Base-by-base conservation (phyloP, 2,329 filamentous ascomycete genomes). In the Trichoderma brevicompactum region DNA sequence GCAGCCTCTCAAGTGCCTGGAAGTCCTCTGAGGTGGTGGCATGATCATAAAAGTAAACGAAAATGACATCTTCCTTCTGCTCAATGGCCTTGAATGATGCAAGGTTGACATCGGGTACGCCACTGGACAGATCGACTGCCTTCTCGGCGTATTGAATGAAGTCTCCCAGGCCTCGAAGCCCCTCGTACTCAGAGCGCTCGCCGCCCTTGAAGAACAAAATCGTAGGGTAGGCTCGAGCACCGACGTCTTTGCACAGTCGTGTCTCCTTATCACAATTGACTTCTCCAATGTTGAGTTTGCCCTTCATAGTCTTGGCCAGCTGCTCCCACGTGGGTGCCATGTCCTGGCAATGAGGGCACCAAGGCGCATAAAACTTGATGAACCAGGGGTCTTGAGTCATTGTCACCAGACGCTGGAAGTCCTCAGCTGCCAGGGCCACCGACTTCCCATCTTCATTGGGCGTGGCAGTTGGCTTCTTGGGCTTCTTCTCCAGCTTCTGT, bases 341-440 rank as follows among this genome's bases (percentile, higher is more conserved):
- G 43, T 92, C 92, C 79, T 97, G 92, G 78, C 96, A 99, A 79
- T 99, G 95, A 71, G 89, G 88, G 77, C 95, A 99, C 95, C 94
- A 98, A 6, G 95, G 96, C 17, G 92, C 94, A 76, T 97, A 98
- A 76, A 99, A 98, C 78, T 99, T 99, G 83, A 99, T 88, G 74
- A 99, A 97, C 95, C 95, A 99, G 6, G 94, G 90, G 68, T 98
- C 93, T 69, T 91, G 87, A 0, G 92, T 93, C 75, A 89, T 91
- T 3, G 92, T 96, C 53, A 99, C 94, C 43, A 90, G 82, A 65
- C 86, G 88, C 75, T 96, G 90, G 80, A 99, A 99, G 68, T 83
- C 92, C 74, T 97, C 93, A 0, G 91, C 89, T 2, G 88, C 93
- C 60, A 99, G 83, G 7, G 88, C 79, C 40, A 92, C 82, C 7